Evolutionary conservation across 768 basidiomycete species (phyloP).

Genomic region (Vishniacozyma victoriae): DNA sequence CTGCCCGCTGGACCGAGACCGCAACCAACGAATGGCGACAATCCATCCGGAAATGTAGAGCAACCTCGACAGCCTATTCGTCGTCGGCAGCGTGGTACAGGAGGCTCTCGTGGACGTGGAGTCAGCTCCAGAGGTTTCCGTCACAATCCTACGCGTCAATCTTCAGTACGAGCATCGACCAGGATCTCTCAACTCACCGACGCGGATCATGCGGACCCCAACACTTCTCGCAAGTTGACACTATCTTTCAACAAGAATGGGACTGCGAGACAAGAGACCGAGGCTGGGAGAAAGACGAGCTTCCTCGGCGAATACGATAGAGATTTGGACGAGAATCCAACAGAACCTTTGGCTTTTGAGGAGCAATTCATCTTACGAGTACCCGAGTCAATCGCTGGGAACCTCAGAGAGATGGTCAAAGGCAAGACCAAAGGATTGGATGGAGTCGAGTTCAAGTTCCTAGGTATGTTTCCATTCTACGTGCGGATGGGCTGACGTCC

Average conservation of each 20-base stretch:
- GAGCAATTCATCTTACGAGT: slow-evolving; percentile 92
- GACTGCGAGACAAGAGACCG: slow-evolving; percentile 6
- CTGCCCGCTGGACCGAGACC: too few species aligned
- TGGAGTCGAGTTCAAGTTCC: slow-evolving; percentile 97
- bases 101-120: too few species aligned
- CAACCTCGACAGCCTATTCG: too few species aligned
- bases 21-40: too few species aligned
- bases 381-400: slow-evolving; percentile 60
- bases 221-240: slow-evolving; percentile 29
- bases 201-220: too few species aligned
- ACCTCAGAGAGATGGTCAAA: slow-evolving; percentile 70
- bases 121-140: too few species aligned
- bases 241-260: slow-evolving; percentile 21
- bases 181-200: too few species aligned
- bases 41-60: too few species aligned
- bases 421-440: slow-evolving; percentile 64
- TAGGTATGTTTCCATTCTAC: slow-evolving; percentile 56
- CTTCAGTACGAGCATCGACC: too few species aligned
- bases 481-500: neutral
- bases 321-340: slow-evolving; percentile 90
- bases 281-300: slow-evolving; percentile 60
- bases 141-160: too few species aligned
- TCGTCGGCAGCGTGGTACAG: too few species aligned
- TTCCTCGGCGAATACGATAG: slow-evolving; percentile 88
- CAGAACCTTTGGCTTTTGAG: slow-evolving; percentile 83